A percentile compares a stretch with the other conserved stretches of the same genome.
These are phyloP conservation scores for Leptographium wingfieldii DNA, from an alignment of 2,329 filamentous ascomycete species.

Conservation along the genomic window DNA sequence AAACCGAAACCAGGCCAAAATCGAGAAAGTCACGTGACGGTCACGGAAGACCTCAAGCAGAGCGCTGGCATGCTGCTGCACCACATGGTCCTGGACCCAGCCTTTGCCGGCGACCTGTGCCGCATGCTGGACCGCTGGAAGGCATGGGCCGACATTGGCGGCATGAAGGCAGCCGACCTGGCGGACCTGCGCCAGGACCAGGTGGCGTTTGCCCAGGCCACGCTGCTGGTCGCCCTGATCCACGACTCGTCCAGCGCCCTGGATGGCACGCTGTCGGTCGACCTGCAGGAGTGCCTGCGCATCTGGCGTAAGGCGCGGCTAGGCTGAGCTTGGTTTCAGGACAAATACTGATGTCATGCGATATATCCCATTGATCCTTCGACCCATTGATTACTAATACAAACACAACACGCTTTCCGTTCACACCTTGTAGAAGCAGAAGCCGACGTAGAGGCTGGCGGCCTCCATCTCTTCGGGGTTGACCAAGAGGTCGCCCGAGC, in stretches of 20 bases:
- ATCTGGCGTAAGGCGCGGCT: conserved; percentile 41
- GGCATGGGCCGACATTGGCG: conserved; percentile 41
- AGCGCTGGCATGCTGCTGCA: conserved; percentile 34
- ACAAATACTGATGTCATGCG: not conserved
- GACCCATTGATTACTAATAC: not conserved
- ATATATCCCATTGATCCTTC: too few species aligned
- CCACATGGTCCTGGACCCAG: conserved; percentile 37
- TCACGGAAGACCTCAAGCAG: conserved; percentile 20
- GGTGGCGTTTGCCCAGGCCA: conserved; percentile 33
- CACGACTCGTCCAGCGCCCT: conserved; percentile 30
- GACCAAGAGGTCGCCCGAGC: conserved; percentile 54
- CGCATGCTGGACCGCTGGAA: conserved; percentile 39
- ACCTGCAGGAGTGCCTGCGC: conserved; percentile 41
- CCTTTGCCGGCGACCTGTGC: conserved; percentile 27
- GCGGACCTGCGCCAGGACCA: conserved; percentile 23
- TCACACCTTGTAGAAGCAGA: conserved; percentile 92
- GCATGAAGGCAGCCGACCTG: conserved; percentile 36
- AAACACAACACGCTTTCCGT: not conserved
- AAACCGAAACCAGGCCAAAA: not conserved
- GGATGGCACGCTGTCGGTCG: conserved; percentile 36
- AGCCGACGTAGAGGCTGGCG: conserved; percentile 80
- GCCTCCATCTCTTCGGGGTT: conserved; percentile 86
- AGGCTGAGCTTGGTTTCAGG: conserved; percentile 17
- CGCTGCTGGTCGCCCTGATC: conserved; percentile 34
- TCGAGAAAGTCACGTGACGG: not conserved